phyloP scores from a whole-genome alignment of 2,329 filamentous ascomycete species.

The Fusarium sp. region DNA sequence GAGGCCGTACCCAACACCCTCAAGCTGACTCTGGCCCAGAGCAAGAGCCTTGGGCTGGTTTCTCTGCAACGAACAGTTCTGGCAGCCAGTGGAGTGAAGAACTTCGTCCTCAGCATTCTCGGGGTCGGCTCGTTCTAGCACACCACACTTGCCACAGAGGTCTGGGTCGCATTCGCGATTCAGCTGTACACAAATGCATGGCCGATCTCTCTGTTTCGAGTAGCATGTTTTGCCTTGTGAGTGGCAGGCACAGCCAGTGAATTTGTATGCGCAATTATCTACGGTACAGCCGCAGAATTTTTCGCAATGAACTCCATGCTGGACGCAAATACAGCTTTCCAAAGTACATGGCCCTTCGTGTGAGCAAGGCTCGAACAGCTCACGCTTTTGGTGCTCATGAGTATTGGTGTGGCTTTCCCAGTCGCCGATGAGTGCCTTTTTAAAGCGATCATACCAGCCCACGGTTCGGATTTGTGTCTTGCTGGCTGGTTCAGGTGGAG shows the following conservation, averaged over 20 bases:
- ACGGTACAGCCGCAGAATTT: slow-evolving; percentile 74
- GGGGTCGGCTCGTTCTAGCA: slow-evolving; percentile 74
- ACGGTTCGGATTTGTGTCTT: slow-evolving; percentile 57
- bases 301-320: slow-evolving; percentile 73
- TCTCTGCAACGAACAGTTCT: slow-evolving; percentile 78
- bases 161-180: slow-evolving; percentile 85
- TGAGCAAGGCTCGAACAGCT: slow-evolving; percentile 71
- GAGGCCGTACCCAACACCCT: slow-evolving; percentile 77
- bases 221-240: slow-evolving; percentile 68
- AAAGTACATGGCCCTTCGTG: slow-evolving; percentile 75
- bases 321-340: slow-evolving; percentile 71
- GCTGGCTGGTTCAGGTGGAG: slow-evolving; percentile 43
- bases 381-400: slow-evolving; percentile 66
- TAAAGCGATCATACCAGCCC: slow-evolving; percentile 67
- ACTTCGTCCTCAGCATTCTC: slow-evolving; percentile 69
- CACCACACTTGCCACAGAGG: slow-evolving; percentile 77
- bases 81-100: slow-evolving; percentile 69
- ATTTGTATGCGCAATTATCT: slow-evolving; percentile 69
- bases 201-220: slow-evolving; percentile 64
- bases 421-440: slow-evolving; percentile 64
- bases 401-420: slow-evolving; percentile 67
- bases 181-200: slow-evolving; percentile 77
- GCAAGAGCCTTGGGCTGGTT: slow-evolving; percentile 72
- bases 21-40: slow-evolving; percentile 75
- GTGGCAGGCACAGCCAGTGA: slow-evolving; percentile 74